Conservation (phyloP, 768 basidiomycete genomes). For the Naganishia friedmannii region DNA sequence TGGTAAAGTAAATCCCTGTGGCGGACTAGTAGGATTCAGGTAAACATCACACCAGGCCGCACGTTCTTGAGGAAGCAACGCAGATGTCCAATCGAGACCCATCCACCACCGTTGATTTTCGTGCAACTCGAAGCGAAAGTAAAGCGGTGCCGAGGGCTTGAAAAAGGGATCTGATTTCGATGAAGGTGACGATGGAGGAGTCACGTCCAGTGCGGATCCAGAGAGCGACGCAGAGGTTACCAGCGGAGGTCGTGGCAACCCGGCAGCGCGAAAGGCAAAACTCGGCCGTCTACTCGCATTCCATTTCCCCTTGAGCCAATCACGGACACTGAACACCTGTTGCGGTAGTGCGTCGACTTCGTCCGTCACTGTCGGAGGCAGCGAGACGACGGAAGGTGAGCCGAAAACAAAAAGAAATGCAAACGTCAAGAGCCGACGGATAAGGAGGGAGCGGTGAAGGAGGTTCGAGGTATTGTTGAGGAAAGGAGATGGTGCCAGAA, state of each 20-base stretch:
- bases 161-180: slow-evolving; percentile 29
- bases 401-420: slow-evolving; percentile 68
- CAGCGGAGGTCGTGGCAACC: slow-evolving; percentile 52
- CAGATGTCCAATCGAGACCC: slow-evolving; percentile 92
- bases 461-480: slow-evolving; percentile 42
- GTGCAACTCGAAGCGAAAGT: slow-evolving; percentile 80
- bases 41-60: slow-evolving; percentile 77
- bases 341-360: slow-evolving; percentile 2
- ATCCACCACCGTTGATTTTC: slow-evolving; percentile 99
- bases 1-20: slow-evolving; percentile 63
- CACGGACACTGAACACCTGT: slow-evolving; percentile 61
- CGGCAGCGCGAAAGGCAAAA: slow-evolving; percentile 56
- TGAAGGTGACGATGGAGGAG: slow-evolving; percentile 24
- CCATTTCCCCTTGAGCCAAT: slow-evolving; percentile 65
- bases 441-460: slow-evolving; percentile 57
- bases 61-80: slow-evolving; percentile 80
- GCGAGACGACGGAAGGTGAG: slow-evolving; percentile 63
- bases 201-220: slow-evolving; percentile 37
- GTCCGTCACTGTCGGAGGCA: slow-evolving; percentile 58
- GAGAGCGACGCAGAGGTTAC: slow-evolving; percentile 51
- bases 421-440: slow-evolving; percentile 60
- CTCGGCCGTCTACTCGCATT: slow-evolving; percentile 58
- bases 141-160: slow-evolving; percentile 40
- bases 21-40: slow-evolving; percentile 68
- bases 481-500: slow-evolving; percentile 46